A percentile compares a stretch with the other conserved stretches of the same genome.
Conservation (phyloP, 2,329 filamentous ascomycete species). For the Alternaria angustiovoidea region DNA sequence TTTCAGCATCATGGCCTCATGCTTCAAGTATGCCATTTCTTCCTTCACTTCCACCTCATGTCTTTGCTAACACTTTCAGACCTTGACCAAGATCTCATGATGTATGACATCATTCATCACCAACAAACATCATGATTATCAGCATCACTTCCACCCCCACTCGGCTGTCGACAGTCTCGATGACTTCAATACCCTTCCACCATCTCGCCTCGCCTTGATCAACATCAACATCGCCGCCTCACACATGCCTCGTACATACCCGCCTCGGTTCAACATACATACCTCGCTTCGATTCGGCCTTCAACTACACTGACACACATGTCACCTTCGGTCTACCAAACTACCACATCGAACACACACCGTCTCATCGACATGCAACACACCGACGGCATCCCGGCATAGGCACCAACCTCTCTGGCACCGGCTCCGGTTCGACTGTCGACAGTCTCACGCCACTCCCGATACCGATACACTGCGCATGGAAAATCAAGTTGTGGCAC, state of each 20-base stretch:
- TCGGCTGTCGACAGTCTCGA: background rate
- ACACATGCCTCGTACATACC: background rate
- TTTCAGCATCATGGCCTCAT: background rate
- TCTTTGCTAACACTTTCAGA: background rate
- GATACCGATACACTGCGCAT: background rate
- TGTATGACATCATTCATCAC: background rate
- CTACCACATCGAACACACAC: background rate
- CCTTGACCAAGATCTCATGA: conserved; percentile 3
- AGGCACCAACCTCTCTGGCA: conserved; percentile 3
- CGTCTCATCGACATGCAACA: background rate
- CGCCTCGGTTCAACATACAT: background rate
- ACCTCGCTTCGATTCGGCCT: background rate
- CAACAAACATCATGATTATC: conserved; percentile 2
- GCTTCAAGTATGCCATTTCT: background rate
- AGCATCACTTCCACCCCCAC: background rate
- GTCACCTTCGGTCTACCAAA: background rate
- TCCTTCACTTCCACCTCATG: background rate
- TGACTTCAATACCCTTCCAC: background rate
- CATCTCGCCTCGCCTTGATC: background rate
- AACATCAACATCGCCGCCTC: background rate
- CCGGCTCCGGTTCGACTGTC: conserved; percentile 1
- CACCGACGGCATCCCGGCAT: background rate
- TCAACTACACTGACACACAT: background rate
- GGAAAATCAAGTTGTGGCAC: conserved; percentile 2
- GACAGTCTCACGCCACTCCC: conserved; percentile 3